Percentiles rank a stretch among this genome's conserved stretches.
These are phyloP conservation scores for Lactifluus subvellereus DNA, from an alignment of 768 basidiomycete species.

Conservation along the genomic window DNA sequence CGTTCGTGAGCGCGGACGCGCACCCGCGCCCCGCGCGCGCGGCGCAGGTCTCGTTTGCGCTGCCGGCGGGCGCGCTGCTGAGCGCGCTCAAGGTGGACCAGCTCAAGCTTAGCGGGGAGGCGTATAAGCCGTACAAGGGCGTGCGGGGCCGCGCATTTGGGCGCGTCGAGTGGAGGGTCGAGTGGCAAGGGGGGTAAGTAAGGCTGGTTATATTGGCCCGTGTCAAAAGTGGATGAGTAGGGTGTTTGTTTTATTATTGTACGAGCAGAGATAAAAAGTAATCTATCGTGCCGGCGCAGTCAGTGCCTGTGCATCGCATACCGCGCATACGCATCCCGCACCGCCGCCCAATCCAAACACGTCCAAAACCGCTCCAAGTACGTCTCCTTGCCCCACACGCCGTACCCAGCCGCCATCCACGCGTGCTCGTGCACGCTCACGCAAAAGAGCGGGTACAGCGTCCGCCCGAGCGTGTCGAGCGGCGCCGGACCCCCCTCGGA, in stretches of 20 bases:
- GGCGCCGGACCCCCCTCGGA: not conserved
- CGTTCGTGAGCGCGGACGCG: slow-evolving; percentile 47
- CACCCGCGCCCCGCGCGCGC: slow-evolving; percentile 65
- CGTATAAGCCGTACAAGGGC: slow-evolving; percentile 90
- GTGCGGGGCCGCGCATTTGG: slow-evolving; percentile 66
- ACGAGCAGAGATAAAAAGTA: not conserved
- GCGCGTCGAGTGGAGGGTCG: slow-evolving; percentile 54
- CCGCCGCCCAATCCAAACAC: slow-evolving; percentile 71
- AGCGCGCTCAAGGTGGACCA: slow-evolving; percentile 83
- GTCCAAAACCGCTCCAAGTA: slow-evolving; percentile 83
- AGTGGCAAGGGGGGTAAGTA: slow-evolving; percentile 16
- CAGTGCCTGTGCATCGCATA: not conserved
- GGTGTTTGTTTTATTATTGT: not conserved
- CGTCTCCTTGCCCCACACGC: slow-evolving; percentile 86
- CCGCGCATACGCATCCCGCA: slow-evolving; percentile 32
- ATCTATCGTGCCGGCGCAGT: too few species aligned
- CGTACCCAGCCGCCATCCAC: slow-evolving; percentile 80
- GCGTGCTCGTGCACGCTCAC: slow-evolving; percentile 79
- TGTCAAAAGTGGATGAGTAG: not conserved
- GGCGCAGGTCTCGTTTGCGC: slow-evolving; percentile 64
- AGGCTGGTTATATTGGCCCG: too few species aligned
- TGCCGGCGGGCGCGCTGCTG: slow-evolving; percentile 57
- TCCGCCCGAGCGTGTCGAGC: slow-evolving; percentile 39
- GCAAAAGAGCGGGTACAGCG: slow-evolving; percentile 70
- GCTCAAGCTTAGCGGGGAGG: slow-evolving; percentile 70